Conservation (phyloP, 768 basidiomycete species). For the Lactifluus pinguis region DNA sequence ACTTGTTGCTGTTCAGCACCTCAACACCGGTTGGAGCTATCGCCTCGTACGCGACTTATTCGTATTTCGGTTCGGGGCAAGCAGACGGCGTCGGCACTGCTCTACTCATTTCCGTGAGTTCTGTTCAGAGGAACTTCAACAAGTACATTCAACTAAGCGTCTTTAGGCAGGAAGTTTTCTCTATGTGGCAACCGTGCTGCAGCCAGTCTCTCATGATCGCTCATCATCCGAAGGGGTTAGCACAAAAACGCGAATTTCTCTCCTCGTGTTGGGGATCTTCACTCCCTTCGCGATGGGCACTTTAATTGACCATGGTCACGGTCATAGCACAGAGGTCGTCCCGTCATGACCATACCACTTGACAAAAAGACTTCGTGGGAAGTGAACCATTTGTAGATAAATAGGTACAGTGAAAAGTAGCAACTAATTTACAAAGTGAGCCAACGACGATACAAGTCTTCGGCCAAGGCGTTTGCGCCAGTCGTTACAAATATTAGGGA, state of each 20-base stretch:
- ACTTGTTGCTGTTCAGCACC: conserved; percentile 68
- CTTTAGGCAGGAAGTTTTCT: conserved; percentile 84
- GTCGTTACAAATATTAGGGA: conserved; percentile 74
- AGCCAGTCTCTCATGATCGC: conserved; percentile 46
- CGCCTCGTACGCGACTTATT: conserved; percentile 61
- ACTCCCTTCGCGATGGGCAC: conserved; percentile 12
- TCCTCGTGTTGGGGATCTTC: conserved; percentile 15
- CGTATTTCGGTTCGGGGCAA: conserved; percentile 38
- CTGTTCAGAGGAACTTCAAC: not conserved
- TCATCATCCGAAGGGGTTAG: conserved; percentile 8
- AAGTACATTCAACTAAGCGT: not conserved
- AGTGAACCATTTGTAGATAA: not conserved
- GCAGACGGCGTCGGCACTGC: conserved; percentile 64
- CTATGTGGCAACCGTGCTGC: conserved; percentile 89
- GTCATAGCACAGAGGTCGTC: not conserved
- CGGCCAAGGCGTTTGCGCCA: conserved; percentile 63
- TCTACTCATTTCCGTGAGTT: conserved; percentile 68
- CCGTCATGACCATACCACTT: not conserved
- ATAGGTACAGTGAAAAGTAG: not conserved
- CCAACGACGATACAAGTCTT: conserved; percentile 68
- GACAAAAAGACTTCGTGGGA: not conserved
- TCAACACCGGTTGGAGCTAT: conserved; percentile 82
- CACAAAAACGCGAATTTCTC: conserved; percentile 8
- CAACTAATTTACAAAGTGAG: conserved; percentile 43
- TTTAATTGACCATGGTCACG: conserved; percentile 13